phyloP scores from a whole-genome alignment of 2,329 filamentous ascomycete genomes.

The Gliomastix tumulicola region DNA sequence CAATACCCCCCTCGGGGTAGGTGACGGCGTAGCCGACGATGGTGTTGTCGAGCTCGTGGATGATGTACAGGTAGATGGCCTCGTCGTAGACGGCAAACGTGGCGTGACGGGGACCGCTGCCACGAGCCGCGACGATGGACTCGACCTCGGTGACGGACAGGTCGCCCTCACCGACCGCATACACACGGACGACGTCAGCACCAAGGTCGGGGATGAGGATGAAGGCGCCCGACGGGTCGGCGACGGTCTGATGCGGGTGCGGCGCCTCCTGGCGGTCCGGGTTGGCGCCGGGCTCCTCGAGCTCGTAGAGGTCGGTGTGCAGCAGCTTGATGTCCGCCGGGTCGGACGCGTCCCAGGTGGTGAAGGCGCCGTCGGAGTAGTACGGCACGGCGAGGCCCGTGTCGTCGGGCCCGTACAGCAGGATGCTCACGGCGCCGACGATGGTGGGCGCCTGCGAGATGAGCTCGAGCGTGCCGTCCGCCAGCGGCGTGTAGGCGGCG shows the following conservation, averaged over 20 bases:
- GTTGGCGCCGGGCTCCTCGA: slow-evolving; percentile 27
- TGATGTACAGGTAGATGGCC: slow-evolving; percentile 50
- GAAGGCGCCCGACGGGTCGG: slow-evolving; percentile 59
- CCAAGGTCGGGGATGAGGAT: slow-evolving; percentile 61
- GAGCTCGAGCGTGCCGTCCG: slow-evolving; percentile 28
- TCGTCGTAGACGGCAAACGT: slow-evolving; percentile 41
- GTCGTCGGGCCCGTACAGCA: slow-evolving; percentile 32
- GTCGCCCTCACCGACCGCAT: slow-evolving; percentile 36
- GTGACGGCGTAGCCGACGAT: slow-evolving; percentile 49
- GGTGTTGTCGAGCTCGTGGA: slow-evolving; percentile 53
- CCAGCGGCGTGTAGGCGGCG: slow-evolving; percentile 26
- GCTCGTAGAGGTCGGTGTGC: slow-evolving; percentile 29
- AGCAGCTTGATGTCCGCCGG: slow-evolving; percentile 24
- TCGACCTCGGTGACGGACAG: slow-evolving; percentile 28
- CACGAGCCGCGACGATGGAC: slow-evolving; percentile 35
- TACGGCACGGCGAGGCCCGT: slow-evolving; percentile 34
- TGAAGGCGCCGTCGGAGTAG: slow-evolving; percentile 36
- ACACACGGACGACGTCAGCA: slow-evolving; percentile 53
- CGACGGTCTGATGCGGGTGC: slow-evolving; percentile 57
- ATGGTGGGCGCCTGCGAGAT: slow-evolving; percentile 25
- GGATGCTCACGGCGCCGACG: slow-evolving; percentile 35
- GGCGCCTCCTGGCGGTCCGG: slow-evolving; percentile 45
- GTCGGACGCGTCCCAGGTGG: slow-evolving; percentile 34
- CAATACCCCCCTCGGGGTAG: slow-evolving; percentile 37
- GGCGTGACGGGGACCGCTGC: slow-evolving; percentile 59